Evolutionary conservation across 257 asterid genomes (phyloP).

Genomic region (Nicotiana undulata): DNA sequence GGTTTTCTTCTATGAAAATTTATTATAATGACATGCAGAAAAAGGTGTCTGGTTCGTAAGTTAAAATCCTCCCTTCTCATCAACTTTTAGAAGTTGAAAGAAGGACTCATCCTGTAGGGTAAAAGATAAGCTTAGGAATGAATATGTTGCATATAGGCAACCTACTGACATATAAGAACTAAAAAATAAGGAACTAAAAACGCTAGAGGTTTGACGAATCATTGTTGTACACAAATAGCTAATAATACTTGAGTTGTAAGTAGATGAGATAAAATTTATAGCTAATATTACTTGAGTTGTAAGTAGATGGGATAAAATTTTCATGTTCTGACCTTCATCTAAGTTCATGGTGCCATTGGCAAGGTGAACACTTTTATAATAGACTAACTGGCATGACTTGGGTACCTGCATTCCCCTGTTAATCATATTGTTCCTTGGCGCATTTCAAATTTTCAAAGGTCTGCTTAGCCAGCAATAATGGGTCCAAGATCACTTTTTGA

Average conservation of each 20-base stretch:
- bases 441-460: not conserved
- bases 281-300: not conserved
- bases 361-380: not conserved
- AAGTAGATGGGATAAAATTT: not conserved
- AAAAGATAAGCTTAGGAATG: not conserved
- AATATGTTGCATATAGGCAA: not conserved
- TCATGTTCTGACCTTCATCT: not conserved
- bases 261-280: not conserved
- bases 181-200: not conserved
- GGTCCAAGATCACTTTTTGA: not conserved
- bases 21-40: not conserved
- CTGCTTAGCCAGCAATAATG: constrained; percentile 1
- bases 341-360: not conserved
- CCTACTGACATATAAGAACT: not conserved
- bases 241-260: not conserved
- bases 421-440: not conserved
- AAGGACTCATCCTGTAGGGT: not conserved
- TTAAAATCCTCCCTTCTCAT: not conserved
- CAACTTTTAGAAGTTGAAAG: not conserved
- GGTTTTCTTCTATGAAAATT: not conserved
- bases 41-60: not conserved
- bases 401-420: not conserved
- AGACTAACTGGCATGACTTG: not conserved
- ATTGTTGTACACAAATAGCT: not conserved
- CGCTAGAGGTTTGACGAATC: not conserved